A percentile compares a stretch with the other conserved stretches of the same genome.
phyloP scores from a whole-genome alignment of 495 filamentous ascomycete genomes.

The Penicillium verhagenii region DNA sequence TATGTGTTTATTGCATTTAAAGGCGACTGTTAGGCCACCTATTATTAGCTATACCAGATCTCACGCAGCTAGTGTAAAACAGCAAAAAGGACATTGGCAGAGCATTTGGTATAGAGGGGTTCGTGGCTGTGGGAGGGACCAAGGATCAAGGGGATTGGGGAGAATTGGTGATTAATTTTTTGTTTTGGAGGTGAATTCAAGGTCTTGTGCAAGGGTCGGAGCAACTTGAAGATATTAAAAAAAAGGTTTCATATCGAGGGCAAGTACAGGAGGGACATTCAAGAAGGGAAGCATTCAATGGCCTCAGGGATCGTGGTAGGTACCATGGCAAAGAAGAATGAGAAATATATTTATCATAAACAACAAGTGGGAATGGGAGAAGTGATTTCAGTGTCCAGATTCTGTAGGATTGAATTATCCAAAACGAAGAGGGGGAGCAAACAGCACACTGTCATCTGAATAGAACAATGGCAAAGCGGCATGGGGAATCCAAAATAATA shows the following conservation, averaged over 20 bases:
- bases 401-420: background rate
- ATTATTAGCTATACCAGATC: conserved; percentile 8
- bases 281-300: conserved; percentile 1
- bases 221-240: conserved; percentile 25
- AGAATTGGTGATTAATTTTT: conserved; percentile 10
- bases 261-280: conserved; percentile 13
- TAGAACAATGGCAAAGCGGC: conserved; percentile 6
- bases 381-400: background rate
- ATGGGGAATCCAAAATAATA: conserved; percentile 3
- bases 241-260: conserved; percentile 6
- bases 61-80: conserved; percentile 36
- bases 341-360: conserved; percentile 37
- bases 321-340: too few relatives aligned
- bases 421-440: background rate
- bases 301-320: too few relatives aligned
- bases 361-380: conserved; percentile 22
- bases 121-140: too few relatives aligned
- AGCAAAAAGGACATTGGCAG: conserved; percentile 5
- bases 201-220: background rate
- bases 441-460: conserved; percentile 3
- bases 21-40: conserved; percentile 38
- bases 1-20: background rate
- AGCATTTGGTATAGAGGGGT: conserved; percentile 28
- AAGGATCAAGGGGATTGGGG: background rate
- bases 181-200: background rate